Evolutionary conservation across 2,329 filamentous ascomycete species (phyloP).

Genomic region (Drechslerella dactyloides): DNA sequence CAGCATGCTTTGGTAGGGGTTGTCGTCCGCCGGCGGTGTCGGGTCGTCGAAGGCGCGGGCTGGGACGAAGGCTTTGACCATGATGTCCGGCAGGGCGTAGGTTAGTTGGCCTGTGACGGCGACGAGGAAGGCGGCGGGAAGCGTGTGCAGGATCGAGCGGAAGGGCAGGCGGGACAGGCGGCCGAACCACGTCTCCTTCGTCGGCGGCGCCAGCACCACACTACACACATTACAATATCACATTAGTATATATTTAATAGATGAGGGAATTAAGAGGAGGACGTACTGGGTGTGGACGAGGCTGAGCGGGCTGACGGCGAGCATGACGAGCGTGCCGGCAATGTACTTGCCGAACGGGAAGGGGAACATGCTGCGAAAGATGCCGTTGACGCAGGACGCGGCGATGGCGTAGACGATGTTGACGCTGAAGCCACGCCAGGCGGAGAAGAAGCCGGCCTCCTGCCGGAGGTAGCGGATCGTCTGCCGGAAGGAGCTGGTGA

Average conservation of each 20-base stretch:
- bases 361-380: slow-evolving; percentile 60
- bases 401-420: slow-evolving; percentile 62
- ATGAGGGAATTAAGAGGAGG: slow-evolving; percentile 23
- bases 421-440: slow-evolving; percentile 71
- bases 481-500: slow-evolving; percentile 67
- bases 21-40: slow-evolving; percentile 49
- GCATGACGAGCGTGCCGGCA: slow-evolving; percentile 65
- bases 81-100: slow-evolving; percentile 44
- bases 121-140: slow-evolving; percentile 70
- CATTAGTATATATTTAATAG: slow-evolving; percentile 15
- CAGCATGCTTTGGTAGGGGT: slow-evolving; percentile 54
- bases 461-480: slow-evolving; percentile 68
- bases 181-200: slow-evolving; percentile 68
- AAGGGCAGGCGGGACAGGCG: slow-evolving; percentile 71
- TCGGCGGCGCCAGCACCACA: slow-evolving; percentile 76
- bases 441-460: slow-evolving; percentile 69
- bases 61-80: slow-evolving; percentile 54
- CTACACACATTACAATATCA: slow-evolving; percentile 60
- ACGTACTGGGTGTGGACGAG: slow-evolving; percentile 76
- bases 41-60: slow-evolving; percentile 57
- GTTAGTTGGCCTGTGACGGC: slow-evolving; percentile 63
- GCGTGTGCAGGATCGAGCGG: slow-evolving; percentile 71
- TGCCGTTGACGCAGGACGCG: slow-evolving; percentile 59
- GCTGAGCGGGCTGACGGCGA: slow-evolving; percentile 71
- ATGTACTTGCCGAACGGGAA: slow-evolving; percentile 62